These are phyloP conservation scores for Chlamydomonas applanata DNA, from an alignment of 139 green algal genomes.

Conservation along the genomic window DNA sequence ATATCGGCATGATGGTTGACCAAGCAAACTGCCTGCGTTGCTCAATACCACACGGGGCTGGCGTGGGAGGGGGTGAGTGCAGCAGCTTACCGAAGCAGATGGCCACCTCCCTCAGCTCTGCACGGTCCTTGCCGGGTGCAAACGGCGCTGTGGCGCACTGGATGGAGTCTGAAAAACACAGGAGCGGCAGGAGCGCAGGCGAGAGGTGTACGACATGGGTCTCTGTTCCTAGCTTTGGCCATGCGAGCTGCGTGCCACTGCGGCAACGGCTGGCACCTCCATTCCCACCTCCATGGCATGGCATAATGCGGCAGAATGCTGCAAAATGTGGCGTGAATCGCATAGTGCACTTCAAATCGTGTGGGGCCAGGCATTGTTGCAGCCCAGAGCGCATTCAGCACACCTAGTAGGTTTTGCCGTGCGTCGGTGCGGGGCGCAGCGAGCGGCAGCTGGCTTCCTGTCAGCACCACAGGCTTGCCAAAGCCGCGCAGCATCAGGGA, in stretches of 20 bases:
- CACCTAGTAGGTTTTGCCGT: conserved; percentile 84
- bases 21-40: too few species aligned
- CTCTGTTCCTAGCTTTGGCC: too few species aligned
- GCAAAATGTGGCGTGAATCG: too few species aligned
- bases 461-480: conserved; percentile 73
- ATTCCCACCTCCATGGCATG: too few species aligned
- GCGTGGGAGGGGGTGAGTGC: too few species aligned
- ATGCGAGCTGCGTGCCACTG: background rate
- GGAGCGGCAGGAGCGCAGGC: too few species aligned
- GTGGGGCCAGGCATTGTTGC: too few species aligned
- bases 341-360: too few species aligned
- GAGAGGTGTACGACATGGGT: background rate
- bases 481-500: conserved; percentile 82
- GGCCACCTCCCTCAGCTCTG: conserved; percentile 71
- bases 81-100: conserved; percentile 72
- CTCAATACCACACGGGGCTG: too few species aligned
- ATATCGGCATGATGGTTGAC: too few species aligned
- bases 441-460: conserved; percentile 83
- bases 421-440: conserved; percentile 79
- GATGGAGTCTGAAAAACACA: conserved; percentile 41
- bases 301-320: too few species aligned
- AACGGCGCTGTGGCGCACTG: conserved; percentile 74
- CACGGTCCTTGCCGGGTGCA: conserved; percentile 15
- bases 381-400: background rate
- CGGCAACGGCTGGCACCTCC: too few species aligned